A percentile compares a stretch with the other conserved stretches of the same genome.
Conservation (phyloP, 106 monocot species). For the Allium cepa region DNA sequence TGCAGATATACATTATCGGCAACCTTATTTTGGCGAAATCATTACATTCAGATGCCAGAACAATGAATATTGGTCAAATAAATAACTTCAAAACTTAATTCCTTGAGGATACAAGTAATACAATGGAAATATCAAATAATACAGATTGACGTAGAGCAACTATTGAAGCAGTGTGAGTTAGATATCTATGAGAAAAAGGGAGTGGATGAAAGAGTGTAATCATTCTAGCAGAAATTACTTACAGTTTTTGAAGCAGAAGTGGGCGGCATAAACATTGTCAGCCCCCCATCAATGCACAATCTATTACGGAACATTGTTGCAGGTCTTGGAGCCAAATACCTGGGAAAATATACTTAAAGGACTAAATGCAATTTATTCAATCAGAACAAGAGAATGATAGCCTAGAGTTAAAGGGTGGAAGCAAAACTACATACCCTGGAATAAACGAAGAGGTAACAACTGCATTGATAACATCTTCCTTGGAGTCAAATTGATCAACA, state of each 20-base stretch:
- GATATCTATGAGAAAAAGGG: too few species aligned
- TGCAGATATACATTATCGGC: conserved; percentile 9
- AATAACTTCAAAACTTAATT: too few species aligned
- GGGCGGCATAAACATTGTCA: conserved; percentile 95
- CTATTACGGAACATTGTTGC: conserved; percentile 73
- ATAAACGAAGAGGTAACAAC: conserved; percentile 94
- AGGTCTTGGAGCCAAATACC: conserved; percentile 86
- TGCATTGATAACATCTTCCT: conserved; percentile 90
- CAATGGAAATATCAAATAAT: too few species aligned
- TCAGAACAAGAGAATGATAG: too few species aligned
- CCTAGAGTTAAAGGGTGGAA: not conserved
- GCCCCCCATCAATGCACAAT: conserved; percentile 86
- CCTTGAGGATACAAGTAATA: too few species aligned
- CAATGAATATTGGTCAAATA: too few species aligned
- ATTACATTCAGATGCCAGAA: too few species aligned
- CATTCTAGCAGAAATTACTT: not conserved
- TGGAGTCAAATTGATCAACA: conserved; percentile 93
- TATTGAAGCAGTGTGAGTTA: too few species aligned
- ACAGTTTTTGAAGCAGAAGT: conserved; percentile 87
- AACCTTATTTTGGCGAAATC: too few species aligned
- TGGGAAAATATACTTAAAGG: conserved; percentile 5
- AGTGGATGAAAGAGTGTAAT: too few species aligned
- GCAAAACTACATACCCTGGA: conserved; percentile 60
- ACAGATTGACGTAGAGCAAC: too few species aligned
- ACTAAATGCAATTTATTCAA: too few species aligned